A percentile compares a stretch with the other conserved stretches of the same genome.
Conservation (phyloP, 371 early-diverging fungal species). For the Mycotypha africana region DNA sequence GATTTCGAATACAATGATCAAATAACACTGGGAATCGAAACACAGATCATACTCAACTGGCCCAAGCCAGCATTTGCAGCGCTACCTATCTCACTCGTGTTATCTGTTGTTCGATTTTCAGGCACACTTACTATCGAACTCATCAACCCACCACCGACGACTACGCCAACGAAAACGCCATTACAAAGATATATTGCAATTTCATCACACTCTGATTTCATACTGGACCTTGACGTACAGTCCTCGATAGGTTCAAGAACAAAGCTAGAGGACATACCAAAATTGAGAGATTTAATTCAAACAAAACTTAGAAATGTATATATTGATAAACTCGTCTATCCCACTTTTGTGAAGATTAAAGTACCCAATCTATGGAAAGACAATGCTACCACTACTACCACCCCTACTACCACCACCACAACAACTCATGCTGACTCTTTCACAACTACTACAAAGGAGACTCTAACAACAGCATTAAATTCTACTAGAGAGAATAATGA, state of each 20-base stretch:
- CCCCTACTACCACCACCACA: no score
- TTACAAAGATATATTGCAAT: constrained; percentile 55
- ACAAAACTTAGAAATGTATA: constrained; percentile 68
- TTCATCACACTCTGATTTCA: constrained; percentile 67
- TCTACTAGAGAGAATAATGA: no score
- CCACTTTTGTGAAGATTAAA: constrained; percentile 49
- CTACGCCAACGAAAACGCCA: constrained; percentile 30
- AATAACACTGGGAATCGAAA: constrained; percentile 72
- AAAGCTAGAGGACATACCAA: constrained; percentile 92
- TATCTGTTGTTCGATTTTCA: constrained; percentile 81
- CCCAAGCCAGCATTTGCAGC: constrained; percentile 83
- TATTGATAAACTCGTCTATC: constrained; percentile 58
- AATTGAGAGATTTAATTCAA: constrained; percentile 80
- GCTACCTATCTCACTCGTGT: constrained; percentile 78
- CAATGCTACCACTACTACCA: no score
- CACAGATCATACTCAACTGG: constrained; percentile 88
- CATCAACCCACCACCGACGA: constrained; percentile 40
- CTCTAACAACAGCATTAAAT: background rate
- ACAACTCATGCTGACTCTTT: no score
- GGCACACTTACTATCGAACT: constrained; percentile 63
- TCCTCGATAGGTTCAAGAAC: constrained; percentile 89
- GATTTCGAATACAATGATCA: constrained; percentile 79
- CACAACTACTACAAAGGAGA: background rate
- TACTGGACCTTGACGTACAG: constrained; percentile 79
- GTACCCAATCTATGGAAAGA: constrained; percentile 44